These are phyloP conservation scores for Eucalyptus regnans DNA, from an alignment of 345 rosid genomes.

Conservation along the genomic window DNA sequence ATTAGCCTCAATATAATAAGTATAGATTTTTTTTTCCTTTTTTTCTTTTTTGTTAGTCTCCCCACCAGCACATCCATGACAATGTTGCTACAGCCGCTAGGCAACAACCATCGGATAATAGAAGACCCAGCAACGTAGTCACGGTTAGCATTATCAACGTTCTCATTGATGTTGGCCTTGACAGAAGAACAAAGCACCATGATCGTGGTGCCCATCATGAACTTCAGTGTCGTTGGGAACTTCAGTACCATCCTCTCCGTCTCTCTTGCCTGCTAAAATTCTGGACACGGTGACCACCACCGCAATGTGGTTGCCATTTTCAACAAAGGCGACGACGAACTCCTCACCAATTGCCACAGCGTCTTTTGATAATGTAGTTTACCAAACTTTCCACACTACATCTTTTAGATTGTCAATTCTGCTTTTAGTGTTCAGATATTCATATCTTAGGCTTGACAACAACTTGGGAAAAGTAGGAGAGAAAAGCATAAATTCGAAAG, in stretches of 20 bases:
- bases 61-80: background rate
- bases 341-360: background rate
- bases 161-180: background rate
- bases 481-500: background rate
- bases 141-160: background rate
- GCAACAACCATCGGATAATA: background rate
- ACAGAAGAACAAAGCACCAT: background rate
- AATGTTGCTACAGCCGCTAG: background rate
- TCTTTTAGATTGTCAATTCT: background rate
- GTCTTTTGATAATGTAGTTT: background rate
- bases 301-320: background rate
- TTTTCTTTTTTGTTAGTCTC: background rate
- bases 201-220: background rate
- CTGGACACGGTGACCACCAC: background rate
- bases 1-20: background rate
- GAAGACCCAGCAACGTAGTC: background rate
- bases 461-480: background rate
- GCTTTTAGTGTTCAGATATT: background rate
- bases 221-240: background rate
- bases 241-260: background rate
- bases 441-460: background rate
- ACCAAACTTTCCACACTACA: background rate
- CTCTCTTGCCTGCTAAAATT: background rate
- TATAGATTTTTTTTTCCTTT: no score
- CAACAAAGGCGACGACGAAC: background rate